Conservation (phyloP, 768 basidiomycete species). For the Suillus brevipes region DNA sequence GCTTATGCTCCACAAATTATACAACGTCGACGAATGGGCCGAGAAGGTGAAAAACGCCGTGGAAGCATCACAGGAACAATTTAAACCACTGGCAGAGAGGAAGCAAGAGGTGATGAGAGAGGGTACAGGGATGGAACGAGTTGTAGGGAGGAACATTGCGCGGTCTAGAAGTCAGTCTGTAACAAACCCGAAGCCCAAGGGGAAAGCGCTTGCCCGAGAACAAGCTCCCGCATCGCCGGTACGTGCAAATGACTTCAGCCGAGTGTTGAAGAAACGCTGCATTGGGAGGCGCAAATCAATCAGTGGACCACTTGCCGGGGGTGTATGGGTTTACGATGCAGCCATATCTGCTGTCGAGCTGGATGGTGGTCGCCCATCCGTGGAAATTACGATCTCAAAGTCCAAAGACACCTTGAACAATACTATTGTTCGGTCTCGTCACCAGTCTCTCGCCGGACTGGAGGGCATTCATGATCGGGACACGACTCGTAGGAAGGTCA, state of each 20-base stretch:
- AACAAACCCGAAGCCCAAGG: constrained; percentile 20
- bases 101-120: constrained; percentile 19
- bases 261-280: constrained; percentile 57
- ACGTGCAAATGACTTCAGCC: constrained; percentile 15
- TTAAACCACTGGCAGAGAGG: constrained; percentile 52
- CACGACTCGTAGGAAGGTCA: constrained; percentile 16
- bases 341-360: constrained; percentile 45
- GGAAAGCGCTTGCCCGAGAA: constrained; percentile 1
- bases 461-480: constrained; percentile 16
- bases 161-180: constrained; percentile 39
- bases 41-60: constrained; percentile 54
- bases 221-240: background rate
- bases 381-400: constrained; percentile 24
- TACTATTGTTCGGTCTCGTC: constrained; percentile 19
- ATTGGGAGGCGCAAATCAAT: constrained; percentile 51
- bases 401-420: constrained; percentile 4
- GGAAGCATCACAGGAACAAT: constrained; percentile 54
- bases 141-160: constrained; percentile 16
- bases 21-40: constrained; percentile 59
- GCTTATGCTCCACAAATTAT: constrained; percentile 66
- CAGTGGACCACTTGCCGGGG: constrained; percentile 32
- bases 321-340: constrained; percentile 53
- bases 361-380: constrained; percentile 14
- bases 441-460: constrained; percentile 25
- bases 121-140: constrained; percentile 18